Conservation (phyloP, 169 alveolate genomes). For the Miamiensis avidus region DNA sequence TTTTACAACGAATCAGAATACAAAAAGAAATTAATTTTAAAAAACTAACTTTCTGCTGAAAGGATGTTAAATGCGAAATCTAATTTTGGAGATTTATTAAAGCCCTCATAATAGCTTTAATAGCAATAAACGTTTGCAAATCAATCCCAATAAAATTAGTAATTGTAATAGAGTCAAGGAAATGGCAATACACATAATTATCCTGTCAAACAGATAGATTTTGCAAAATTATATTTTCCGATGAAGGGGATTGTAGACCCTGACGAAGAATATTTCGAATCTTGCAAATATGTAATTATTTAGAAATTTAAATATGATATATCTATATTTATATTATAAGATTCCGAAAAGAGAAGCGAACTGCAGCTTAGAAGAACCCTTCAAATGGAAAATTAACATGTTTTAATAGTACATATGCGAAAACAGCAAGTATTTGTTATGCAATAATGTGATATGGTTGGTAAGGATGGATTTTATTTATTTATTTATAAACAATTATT, state of each 20-base stretch:
- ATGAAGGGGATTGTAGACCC: background rate
- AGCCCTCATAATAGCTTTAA: too few relatives aligned
- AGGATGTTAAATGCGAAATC: too few relatives aligned
- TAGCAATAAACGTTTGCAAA: too few relatives aligned
- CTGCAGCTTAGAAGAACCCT: background rate
- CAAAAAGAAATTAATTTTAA: background rate
- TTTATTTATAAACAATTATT: too few relatives aligned
- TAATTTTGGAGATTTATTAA: too few relatives aligned
- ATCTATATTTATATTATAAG: background rate
- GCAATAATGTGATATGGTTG: background rate
- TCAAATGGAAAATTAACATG: background rate
- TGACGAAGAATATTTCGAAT: background rate
- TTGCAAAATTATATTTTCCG: background rate
- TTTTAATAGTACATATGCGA: background rate
- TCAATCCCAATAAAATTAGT: too few relatives aligned
- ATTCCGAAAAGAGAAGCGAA: background rate
- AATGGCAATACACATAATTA: too few relatives aligned
- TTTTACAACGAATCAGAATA: conserved; percentile 29
- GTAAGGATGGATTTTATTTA: too few relatives aligned
- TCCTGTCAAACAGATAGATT: background rate
- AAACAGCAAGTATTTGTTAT: background rate
- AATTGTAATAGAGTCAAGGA: too few relatives aligned
- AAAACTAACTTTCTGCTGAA: too few relatives aligned
- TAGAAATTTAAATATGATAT: too few relatives aligned
- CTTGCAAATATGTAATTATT: too few relatives aligned